Evolutionary conservation across 768 basidiomycete genomes (phyloP).

Genomic region (Rhodotorula kratochvilovae): DNA sequence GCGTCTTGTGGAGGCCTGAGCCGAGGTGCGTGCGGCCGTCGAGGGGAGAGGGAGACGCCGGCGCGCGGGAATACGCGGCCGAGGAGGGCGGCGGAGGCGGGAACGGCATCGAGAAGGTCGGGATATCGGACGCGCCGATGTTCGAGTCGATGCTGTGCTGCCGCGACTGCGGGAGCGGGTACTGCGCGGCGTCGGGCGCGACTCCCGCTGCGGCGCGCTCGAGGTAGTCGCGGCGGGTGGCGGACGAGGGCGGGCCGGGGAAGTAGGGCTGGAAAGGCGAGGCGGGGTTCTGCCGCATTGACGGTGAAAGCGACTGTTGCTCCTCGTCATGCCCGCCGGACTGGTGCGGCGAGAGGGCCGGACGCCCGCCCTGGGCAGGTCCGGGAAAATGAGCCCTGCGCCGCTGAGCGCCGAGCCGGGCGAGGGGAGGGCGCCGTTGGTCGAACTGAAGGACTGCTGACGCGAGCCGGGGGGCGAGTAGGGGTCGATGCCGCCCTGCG

Average conservation of each 20-base stretch:
- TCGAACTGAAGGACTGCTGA: neutral
- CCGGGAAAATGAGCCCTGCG: conserved; percentile 8
- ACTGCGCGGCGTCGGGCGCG: neutral
- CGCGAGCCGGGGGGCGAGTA: neutral
- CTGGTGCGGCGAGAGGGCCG: neutral
- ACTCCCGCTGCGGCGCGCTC: neutral
- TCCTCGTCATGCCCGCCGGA: neutral
- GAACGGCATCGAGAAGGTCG: conserved; percentile 7
- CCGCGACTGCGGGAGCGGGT: conserved; percentile 1
- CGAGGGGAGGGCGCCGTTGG: neutral
- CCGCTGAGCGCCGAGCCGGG: neutral
- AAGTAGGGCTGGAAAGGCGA: conserved; percentile 2
- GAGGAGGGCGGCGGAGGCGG: neutral
- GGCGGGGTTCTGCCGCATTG: too few relatives aligned
- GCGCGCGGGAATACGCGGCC: neutral
- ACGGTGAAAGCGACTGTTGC: neutral
- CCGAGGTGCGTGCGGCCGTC: neutral
- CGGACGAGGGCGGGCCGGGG: conserved; percentile 7
- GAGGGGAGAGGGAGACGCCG: neutral
- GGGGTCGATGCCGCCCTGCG: neutral
- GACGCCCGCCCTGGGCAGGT: neutral
- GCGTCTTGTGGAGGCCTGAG: neutral
- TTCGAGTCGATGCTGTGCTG: conserved; percentile 4
- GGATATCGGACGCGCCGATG: neutral
- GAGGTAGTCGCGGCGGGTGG: neutral